Conservation (phyloP, 768 basidiomycete species). For the Agrocybe praecox region DNA sequence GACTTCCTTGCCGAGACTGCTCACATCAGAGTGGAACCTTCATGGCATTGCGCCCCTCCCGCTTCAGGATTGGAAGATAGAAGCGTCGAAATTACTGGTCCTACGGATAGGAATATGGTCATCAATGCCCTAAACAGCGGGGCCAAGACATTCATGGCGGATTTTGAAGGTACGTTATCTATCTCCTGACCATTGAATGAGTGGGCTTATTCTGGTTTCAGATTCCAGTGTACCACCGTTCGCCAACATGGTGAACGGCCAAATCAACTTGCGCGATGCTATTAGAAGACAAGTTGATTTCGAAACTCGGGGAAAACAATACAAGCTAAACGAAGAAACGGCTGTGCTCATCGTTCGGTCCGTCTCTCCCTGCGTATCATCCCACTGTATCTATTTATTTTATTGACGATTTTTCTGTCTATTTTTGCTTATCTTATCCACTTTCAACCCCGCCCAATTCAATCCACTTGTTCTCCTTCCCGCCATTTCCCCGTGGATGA, state of each 20-base stretch:
- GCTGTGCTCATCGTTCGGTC: conserved; percentile 93
- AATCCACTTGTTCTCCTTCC: background rate
- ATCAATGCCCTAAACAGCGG: too few species aligned
- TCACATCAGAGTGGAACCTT: conserved; percentile 83
- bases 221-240: conserved; percentile 94
- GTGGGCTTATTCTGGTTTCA: conserved; percentile 27
- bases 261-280: too few species aligned
- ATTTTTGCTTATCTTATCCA: conserved; percentile 14
- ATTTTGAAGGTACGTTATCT: conserved; percentile 81
- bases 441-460: background rate
- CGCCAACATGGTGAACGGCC: too few species aligned
- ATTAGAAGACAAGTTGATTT: conserved; percentile 94
- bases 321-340: conserved; percentile 87
- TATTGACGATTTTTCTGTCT: conserved; percentile 2
- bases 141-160: conserved; percentile 99
- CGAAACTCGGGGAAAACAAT: conserved; percentile 82
- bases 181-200: background rate
- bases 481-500: conserved; percentile 64
- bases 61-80: too few species aligned
- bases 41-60: too few species aligned
- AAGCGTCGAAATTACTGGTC: too few species aligned
- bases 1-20: conserved; percentile 91
- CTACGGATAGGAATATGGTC: too few species aligned
- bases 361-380: too few species aligned
- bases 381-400: conserved; percentile 13